These are phyloP conservation scores for Plasmodium malariae DNA, from an alignment of 169 alveolate species.

Conservation along the genomic window DNA sequence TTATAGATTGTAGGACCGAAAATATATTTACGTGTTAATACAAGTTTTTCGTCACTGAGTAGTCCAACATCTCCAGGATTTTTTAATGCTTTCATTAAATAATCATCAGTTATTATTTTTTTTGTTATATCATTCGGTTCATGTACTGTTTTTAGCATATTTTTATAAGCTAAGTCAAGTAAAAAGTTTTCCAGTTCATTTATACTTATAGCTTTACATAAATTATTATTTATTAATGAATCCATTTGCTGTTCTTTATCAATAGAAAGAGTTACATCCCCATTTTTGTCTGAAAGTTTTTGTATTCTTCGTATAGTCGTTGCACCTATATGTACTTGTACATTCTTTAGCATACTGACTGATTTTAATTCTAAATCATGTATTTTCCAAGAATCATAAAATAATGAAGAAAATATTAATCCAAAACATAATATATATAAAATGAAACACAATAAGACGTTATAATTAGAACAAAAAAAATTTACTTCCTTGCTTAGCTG, in stretches of 20 bases:
- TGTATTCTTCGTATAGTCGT: constrained; percentile 37
- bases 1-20: constrained; percentile 73
- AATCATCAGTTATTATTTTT: constrained; percentile 9
- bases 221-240: constrained; percentile 2
- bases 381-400: constrained; percentile 60
- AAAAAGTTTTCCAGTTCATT: constrained; percentile 2
- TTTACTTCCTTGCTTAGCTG: constrained; percentile 35
- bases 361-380: constrained; percentile 51
- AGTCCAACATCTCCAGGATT: constrained; percentile 71
- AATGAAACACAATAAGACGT: constrained; percentile 42
- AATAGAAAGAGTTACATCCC: constrained; percentile 32
- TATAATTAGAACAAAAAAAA: constrained; percentile 35
- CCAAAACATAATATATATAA: constrained; percentile 46
- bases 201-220: constrained; percentile 20
- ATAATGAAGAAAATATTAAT: constrained; percentile 29
- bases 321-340: constrained; percentile 52
- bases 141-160: background rate
- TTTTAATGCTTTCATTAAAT: constrained; percentile 8
- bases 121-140: background rate
- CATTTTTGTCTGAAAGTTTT: constrained; percentile 30
- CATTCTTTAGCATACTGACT: constrained; percentile 6
- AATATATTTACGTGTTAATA: constrained; percentile 43
- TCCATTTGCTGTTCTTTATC: constrained; percentile 51
- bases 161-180: background rate
- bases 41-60: constrained; percentile 41